phyloP scores from a whole-genome alignment of 176 grass and related monocot species.

The Lolium perenne region DNA sequence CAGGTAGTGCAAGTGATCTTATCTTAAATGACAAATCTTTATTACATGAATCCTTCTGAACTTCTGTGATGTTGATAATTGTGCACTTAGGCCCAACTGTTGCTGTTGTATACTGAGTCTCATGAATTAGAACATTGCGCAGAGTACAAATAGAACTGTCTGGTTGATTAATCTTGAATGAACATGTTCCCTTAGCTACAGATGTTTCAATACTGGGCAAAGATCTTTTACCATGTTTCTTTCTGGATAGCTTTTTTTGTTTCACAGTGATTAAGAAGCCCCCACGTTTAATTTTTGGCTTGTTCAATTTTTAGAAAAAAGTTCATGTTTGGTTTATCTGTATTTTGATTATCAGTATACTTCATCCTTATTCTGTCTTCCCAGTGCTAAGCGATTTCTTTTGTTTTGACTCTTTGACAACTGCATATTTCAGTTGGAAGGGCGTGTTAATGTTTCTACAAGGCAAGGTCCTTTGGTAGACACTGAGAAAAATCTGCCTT shows the following conservation, averaged over 20 bases:
- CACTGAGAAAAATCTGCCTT: constrained; percentile 47
- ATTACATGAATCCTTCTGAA: neutral
- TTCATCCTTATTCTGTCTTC: constrained; percentile 18
- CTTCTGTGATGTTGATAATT: neutral
- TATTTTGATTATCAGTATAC: neutral
- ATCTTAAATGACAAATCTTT: constrained; percentile 16
- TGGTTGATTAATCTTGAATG: neutral
- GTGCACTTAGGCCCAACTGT: neutral
- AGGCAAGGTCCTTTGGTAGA: constrained; percentile 54
- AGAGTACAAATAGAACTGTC: neutral
- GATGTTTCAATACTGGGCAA: neutral
- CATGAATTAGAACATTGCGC: neutral
- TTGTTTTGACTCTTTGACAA: neutral
- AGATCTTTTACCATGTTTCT: neutral
- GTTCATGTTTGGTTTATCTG: neutral
- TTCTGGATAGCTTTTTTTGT: neutral
- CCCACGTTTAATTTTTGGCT: neutral
- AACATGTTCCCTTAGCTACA: neutral
- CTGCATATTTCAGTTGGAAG: constrained; percentile 60
- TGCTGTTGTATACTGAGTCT: neutral
- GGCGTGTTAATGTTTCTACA: constrained; percentile 44
- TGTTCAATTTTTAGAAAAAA: constrained; percentile 5
- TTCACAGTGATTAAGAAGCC: neutral
- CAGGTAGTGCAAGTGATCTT: neutral
- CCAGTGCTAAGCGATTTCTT: neutral